Conservation (phyloP, 1,139 yeast species). For the Suhomyces terraborum region DNA sequence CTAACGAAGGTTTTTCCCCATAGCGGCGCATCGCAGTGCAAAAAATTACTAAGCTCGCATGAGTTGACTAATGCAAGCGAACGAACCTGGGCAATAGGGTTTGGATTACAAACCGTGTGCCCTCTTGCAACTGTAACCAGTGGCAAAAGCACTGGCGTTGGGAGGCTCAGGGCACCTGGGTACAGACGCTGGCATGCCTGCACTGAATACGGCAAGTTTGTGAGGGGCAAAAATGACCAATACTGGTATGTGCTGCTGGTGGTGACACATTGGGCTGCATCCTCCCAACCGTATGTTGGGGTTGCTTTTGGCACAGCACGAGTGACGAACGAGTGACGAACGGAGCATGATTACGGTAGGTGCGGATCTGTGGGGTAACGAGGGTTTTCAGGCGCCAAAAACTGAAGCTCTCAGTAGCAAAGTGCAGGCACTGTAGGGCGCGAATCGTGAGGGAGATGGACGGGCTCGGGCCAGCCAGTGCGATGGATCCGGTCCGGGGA, state of each 20-base stretch:
- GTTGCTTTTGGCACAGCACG: neutral
- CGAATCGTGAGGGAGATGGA: neutral
- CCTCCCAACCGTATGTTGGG: too few species aligned
- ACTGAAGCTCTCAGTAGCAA: too few species aligned
- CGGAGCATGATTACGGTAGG: neutral
- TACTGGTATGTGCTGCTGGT: neutral
- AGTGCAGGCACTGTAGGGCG: neutral
- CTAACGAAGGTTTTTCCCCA: neutral
- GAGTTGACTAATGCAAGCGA: slow-evolving; percentile 1
- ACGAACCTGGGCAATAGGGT: neutral
- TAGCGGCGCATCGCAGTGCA: neutral
- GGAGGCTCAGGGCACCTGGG: too few species aligned
- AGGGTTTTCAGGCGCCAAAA: too few species aligned
- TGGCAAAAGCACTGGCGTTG: neutral
- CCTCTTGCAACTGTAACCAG: too few species aligned
- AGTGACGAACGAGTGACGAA: neutral
- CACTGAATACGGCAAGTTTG: neutral
- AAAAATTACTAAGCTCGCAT: slow-evolving; percentile 5
- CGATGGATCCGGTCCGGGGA: neutral
- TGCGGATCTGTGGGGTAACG: neutral
- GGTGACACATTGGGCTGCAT: neutral
- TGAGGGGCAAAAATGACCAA: neutral
- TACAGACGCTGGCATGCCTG: too few species aligned
- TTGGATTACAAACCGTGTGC: neutral
- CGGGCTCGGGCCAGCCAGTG: neutral